Evolutionary conservation across 2,329 filamentous ascomycete genomes (phyloP).

Genomic region (Amylocarpus encephaloides): DNA sequence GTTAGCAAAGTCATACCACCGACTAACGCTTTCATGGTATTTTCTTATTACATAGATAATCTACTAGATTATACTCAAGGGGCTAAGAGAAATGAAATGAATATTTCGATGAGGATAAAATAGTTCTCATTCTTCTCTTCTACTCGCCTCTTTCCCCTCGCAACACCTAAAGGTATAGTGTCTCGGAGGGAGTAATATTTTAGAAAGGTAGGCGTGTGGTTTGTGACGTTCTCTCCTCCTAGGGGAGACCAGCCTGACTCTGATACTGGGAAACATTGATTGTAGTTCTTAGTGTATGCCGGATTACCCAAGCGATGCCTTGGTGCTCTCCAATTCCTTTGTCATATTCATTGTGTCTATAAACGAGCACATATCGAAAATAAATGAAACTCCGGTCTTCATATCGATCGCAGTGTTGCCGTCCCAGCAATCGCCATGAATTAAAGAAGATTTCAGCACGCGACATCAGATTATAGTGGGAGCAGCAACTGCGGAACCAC

Average conservation of each 20-base stretch:
- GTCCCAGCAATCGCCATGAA: conserved; percentile 18
- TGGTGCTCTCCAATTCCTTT: conserved; percentile 14
- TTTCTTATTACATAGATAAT: too few relatives aligned
- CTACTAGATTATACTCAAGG: too few relatives aligned
- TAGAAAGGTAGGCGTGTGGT: too few relatives aligned
- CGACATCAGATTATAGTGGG: conserved; percentile 6
- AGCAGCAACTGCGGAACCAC: conserved; percentile 8
- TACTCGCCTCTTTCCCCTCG: too few relatives aligned
- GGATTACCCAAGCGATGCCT: conserved; percentile 1
- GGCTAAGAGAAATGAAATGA: too few relatives aligned
- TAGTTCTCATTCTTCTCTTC: too few relatives aligned
- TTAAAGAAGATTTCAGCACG: conserved; percentile 11
- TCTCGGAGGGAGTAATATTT: too few relatives aligned
- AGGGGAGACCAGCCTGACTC: neutral
- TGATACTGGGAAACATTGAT: neutral
- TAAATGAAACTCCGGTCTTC: conserved; percentile 6
- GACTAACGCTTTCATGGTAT: neutral
- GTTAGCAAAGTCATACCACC: conserved; percentile 1
- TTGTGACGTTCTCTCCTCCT: too few relatives aligned
- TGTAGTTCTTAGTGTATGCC: conserved; percentile 2
- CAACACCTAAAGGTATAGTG: too few relatives aligned
- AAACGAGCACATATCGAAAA: conserved; percentile 11
- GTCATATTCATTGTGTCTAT: conserved; percentile 16
- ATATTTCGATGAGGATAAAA: too few relatives aligned
- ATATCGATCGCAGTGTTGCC: conserved; percentile 12